Conservation (phyloP, 805 yeast species). For the Hanseniaspora occidentalis region DNA sequence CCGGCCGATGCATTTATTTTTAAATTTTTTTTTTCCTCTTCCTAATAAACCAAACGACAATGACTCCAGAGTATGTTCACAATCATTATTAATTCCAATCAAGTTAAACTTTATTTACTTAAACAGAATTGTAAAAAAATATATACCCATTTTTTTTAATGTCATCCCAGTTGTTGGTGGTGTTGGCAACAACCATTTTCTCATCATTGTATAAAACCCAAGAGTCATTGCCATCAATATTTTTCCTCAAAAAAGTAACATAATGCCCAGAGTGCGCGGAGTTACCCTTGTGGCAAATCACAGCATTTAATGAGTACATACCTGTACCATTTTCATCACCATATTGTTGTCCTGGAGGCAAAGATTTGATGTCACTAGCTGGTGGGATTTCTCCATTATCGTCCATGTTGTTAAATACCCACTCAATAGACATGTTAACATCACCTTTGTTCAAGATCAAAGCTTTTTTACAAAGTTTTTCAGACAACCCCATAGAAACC, state of each 20-base stretch:
- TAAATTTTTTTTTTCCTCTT: not conserved
- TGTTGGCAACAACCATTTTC: conserved; percentile 54
- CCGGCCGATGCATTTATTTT: conserved; percentile 14
- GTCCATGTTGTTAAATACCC: conserved; percentile 77
- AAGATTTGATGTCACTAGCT: conserved; percentile 8
- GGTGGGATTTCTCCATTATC: conserved; percentile 49
- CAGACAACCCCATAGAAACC: conserved; percentile 63
- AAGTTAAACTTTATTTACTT: not conserved
- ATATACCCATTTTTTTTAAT: conserved; percentile 37
- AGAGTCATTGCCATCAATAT: conserved; percentile 24
- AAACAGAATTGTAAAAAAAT: conserved; percentile 21
- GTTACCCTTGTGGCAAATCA: conserved; percentile 80
- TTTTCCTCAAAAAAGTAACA: conserved; percentile 56
- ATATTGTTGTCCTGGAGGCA: conserved; percentile 2
- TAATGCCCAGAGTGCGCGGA: conserved; percentile 90
- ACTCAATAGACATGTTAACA: conserved; percentile 71
- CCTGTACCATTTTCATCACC: conserved; percentile 11
- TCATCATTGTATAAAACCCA: conserved; percentile 89
- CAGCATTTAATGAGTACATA: conserved; percentile 36
- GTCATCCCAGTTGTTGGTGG: conserved; percentile 29
- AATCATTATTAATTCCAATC: not conserved
- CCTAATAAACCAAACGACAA: not conserved
- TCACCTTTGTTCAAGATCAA: conserved; percentile 45
- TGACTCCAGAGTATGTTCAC: not conserved
- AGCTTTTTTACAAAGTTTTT: conserved; percentile 59